These are phyloP conservation scores for Durio zibethinus DNA, from an alignment of 345 rosid genomes.

Conservation along the genomic window DNA sequence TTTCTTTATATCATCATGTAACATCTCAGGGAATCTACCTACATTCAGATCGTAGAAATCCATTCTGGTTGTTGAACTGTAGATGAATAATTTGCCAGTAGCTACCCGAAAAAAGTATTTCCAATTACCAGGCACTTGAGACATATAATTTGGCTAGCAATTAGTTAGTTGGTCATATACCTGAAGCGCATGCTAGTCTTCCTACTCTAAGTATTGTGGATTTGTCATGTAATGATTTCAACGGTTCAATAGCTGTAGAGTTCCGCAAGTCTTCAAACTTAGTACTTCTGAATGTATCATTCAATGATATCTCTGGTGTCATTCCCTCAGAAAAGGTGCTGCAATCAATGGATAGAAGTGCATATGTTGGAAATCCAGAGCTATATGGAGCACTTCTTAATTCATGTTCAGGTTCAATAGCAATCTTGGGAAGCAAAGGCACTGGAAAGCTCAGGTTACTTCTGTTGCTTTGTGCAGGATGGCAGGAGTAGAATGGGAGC, in stretches of 20 bases:
- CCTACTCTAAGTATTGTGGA: constrained; percentile 48
- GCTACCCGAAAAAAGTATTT: constrained; percentile 45
- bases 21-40: constrained; percentile 61
- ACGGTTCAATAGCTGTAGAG: constrained; percentile 52
- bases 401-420: constrained; percentile 48
- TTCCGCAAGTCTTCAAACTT: constrained; percentile 48
- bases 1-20: constrained; percentile 72
- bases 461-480: constrained; percentile 52
- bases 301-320: constrained; percentile 57
- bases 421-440: constrained; percentile 42
- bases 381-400: constrained; percentile 76
- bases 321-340: constrained; percentile 54
- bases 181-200: constrained; percentile 51
- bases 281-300: constrained; percentile 50
- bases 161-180: constrained; percentile 52
- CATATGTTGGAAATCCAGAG: constrained; percentile 61
- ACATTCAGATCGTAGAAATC: constrained; percentile 58
- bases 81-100: constrained; percentile 55
- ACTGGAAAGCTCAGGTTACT: constrained; percentile 49
- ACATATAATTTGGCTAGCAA: constrained; percentile 57
- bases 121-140: constrained; percentile 53
- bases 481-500: constrained; percentile 55
- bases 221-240: constrained; percentile 60
- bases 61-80: constrained; percentile 57
- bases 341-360: constrained; percentile 54